A percentile compares a stretch with the other conserved stretches of the same genome.
Conservation (phyloP, 2,329 filamentous ascomycete genomes). For the Fusarium sublunatum region DNA sequence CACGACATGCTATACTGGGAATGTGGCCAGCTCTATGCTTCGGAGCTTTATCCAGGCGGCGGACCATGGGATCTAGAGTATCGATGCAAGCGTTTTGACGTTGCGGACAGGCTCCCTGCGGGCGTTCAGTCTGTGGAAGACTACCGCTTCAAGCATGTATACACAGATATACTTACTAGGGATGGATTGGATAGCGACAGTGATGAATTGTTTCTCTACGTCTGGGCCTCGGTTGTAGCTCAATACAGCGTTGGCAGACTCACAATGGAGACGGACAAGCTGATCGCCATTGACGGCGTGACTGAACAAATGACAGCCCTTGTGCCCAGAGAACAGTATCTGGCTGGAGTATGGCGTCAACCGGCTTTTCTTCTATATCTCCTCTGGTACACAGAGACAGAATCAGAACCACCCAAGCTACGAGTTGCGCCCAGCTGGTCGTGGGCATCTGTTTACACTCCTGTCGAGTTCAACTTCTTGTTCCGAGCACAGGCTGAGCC, state of each 20-base stretch:
- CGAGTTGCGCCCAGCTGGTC: slow-evolving; percentile 12
- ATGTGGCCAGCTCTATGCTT: no score
- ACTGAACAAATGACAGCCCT: slow-evolving; percentile 1
- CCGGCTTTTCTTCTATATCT: background rate
- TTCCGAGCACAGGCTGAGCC: no score
- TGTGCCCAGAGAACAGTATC: background rate
- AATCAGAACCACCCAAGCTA: background rate
- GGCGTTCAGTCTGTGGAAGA: background rate
- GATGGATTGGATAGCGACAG: fast-evolving
- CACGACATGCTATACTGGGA: no score
- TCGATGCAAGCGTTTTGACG: no score
- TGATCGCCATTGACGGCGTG: slow-evolving; percentile 9
- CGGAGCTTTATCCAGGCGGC: no score
- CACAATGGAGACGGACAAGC: background rate
- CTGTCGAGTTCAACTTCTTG: no score
- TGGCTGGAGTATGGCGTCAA: slow-evolving; percentile 1
- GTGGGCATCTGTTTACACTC: slow-evolving; percentile 5
- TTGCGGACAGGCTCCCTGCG: no score
- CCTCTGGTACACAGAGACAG: background rate
- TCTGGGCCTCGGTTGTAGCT: no score
- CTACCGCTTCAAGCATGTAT: slow-evolving; percentile 11
- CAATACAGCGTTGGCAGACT: no score
- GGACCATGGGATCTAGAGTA: no score
- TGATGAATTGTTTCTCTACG: slow-evolving; percentile 14
- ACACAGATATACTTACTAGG: slow-evolving; percentile 1